Conservation (phyloP, 129 eudicot species). For the Erigeron canadensis region DNA sequence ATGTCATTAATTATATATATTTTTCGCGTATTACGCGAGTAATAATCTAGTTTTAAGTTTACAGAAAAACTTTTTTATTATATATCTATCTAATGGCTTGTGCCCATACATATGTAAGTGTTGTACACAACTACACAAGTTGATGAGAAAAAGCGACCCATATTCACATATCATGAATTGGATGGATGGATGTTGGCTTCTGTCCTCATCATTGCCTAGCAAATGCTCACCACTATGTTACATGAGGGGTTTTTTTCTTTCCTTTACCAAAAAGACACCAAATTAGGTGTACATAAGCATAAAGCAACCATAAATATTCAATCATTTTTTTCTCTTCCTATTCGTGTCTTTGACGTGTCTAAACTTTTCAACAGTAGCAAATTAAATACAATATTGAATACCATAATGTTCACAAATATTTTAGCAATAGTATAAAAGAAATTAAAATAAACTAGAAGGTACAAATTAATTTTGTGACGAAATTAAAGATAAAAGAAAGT, state of each 20-base stretch:
- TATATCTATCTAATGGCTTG: background rate
- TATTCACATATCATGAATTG: conserved; percentile 21
- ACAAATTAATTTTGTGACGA: no score
- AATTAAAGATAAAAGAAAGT: no score
- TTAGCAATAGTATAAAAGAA: no score
- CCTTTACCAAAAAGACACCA: conserved; percentile 3
- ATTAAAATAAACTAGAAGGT: no score
- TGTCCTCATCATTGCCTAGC: conserved; percentile 25
- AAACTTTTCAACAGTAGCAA: no score
- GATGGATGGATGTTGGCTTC: conserved; percentile 22
- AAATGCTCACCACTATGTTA: conserved; percentile 33
- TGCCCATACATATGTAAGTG: conserved; percentile 24
- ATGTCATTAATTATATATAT: no score
- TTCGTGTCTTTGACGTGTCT: no score
- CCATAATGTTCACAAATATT: no score
- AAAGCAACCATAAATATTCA: background rate
- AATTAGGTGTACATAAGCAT: conserved; percentile 24
- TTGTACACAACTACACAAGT: conserved; percentile 18
- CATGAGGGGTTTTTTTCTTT: conserved; percentile 2
- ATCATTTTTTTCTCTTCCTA: background rate
- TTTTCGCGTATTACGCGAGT: no score
- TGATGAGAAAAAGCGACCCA: conserved; percentile 22
- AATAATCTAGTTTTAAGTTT: no score
- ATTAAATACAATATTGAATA: no score
- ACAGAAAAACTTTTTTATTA: no score